A percentile compares a stretch with the other conserved stretches of the same genome.
Conservation (phyloP, 306 rosid species). For the Canavalia ensiformis region DNA sequence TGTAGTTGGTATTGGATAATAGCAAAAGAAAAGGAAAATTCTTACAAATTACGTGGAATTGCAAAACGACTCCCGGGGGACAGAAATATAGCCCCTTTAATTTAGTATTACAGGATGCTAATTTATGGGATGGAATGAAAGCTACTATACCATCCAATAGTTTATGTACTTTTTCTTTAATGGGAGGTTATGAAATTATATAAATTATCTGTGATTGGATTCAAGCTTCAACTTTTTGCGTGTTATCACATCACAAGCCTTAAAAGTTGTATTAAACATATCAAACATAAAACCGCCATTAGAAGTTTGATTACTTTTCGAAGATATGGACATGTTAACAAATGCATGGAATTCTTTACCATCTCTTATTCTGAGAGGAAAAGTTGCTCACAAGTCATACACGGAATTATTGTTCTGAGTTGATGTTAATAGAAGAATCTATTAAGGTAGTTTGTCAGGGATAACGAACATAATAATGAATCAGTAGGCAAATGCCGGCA, state of each 20-base stretch:
- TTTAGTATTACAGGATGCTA: neutral
- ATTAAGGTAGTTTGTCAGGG: neutral
- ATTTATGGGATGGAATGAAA: constrained; percentile 2
- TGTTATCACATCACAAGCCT: neutral
- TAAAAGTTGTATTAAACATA: neutral
- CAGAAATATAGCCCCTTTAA: constrained; percentile 8
- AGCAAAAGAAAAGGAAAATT: constrained; percentile 17
- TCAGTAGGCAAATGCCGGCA: neutral
- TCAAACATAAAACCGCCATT: neutral
- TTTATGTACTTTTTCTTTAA: neutral
- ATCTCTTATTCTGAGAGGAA: neutral
- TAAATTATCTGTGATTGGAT: constrained; percentile 22
- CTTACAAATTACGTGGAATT: constrained; percentile 23
- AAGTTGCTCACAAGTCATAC: neutral
- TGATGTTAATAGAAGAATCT: neutral
- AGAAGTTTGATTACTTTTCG: neutral
- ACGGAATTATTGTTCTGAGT: neutral
- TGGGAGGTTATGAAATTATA: neutral
- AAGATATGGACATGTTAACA: constrained; percentile 14
- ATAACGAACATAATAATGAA: neutral
- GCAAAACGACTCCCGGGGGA: neutral
- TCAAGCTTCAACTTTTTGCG: neutral
- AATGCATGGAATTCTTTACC: neutral
- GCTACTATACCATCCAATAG: neutral
- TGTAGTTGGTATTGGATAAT: constrained; percentile 22